Evolutionary conservation across 75 land plant genomes (phyloP), one percentile per base, ranked within the genome.

Genomic region (Selaginella tamariscina): DNA sequence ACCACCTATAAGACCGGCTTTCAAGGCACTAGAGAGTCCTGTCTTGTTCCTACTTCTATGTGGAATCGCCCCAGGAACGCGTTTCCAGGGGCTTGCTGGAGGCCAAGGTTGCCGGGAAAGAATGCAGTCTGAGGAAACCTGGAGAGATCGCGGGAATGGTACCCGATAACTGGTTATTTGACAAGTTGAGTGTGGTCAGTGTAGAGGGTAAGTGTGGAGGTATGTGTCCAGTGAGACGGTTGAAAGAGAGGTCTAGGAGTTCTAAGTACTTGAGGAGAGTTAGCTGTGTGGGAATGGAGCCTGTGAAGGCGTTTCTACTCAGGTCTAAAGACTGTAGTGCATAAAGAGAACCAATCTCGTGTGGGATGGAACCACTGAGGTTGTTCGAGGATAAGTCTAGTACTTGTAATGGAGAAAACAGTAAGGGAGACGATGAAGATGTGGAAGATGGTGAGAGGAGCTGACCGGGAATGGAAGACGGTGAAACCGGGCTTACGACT

Each of bases 151-250:
- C 69, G 0, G 99, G 96, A 22, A 95, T 83, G 64, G 65, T 66
- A 27, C 99, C 99, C 64, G 87, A 79, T 23, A 95, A 74, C 56
- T 95, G 82, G 73, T 95, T 95, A 73, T 75, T 75, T 1, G 99
- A 87, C 23, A 77, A 74, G 63, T 87, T 87, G 21, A 95, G 75
- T 39, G 49, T 39, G 11, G 5, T 5, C 15, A 39, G 15, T 39
- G 49, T 5, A 39, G 49, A 39, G 5, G 49, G 49, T 5, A 39
- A 15, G 11, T 39, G 49, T 39, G 49, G 11, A 5, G 49, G 49
- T 5, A 39, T 39, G 11, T 15, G 49, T 5, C 49, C 49, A 39
- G 11, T 5, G 15, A 39, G 49, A 39, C 15, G 49, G 49, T 39
- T 39, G 15, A 15, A 39, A 5, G 49, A 39, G 15, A 39, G 49